A percentile compares a stretch with the other conserved stretches of the same genome.
Evolutionary conservation across 768 basidiomycete genomes (phyloP).

Genomic region (Xerocomellus chrysenteron): DNA sequence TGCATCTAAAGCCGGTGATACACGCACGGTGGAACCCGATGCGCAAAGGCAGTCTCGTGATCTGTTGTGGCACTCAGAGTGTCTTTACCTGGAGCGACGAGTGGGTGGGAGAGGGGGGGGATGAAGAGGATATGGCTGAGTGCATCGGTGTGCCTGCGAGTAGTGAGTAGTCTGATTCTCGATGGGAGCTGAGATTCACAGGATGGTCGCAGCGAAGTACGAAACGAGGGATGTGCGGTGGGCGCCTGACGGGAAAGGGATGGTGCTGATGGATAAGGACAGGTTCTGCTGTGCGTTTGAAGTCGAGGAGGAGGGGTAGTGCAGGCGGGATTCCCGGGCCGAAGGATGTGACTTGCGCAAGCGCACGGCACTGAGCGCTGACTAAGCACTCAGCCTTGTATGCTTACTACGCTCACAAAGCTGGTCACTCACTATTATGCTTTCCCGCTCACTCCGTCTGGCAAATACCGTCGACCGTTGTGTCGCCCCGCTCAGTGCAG

Average conservation of each 20-base stretch:
- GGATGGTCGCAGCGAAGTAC: conserved; percentile 55
- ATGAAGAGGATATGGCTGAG: conserved; percentile 79
- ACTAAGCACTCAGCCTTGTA: conserved; percentile 17
- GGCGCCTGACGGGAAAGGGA: conserved; percentile 84
- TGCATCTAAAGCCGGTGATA: conserved; percentile 62
- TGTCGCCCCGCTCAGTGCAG: conserved; percentile 34
- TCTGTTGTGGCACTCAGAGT: conserved; percentile 67
- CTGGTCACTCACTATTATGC: conserved; percentile 39
- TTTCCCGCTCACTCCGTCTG: conserved; percentile 61
- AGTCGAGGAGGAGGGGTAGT: conserved; percentile 46
- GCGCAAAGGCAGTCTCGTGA: conserved; percentile 65
- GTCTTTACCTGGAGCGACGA: conserved; percentile 84
- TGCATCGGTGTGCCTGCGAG: conserved; percentile 88
- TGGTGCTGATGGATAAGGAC: conserved; percentile 72
- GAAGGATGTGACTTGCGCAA: neutral
- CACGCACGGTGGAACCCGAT: conserved; percentile 82
- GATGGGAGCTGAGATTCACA: neutral
- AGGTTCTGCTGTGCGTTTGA: conserved; percentile 87
- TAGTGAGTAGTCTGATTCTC: conserved; percentile 39
- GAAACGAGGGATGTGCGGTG: conserved; percentile 68
- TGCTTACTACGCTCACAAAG: neutral
- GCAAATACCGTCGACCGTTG: conserved; percentile 45
- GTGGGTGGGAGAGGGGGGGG: conserved; percentile 60
- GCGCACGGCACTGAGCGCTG: conserved; percentile 2
- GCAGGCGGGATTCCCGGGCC: neutral